Evolutionary conservation across 257 asterid genomes (phyloP).

Genomic region (Nicotiana tomentosiformis): DNA sequence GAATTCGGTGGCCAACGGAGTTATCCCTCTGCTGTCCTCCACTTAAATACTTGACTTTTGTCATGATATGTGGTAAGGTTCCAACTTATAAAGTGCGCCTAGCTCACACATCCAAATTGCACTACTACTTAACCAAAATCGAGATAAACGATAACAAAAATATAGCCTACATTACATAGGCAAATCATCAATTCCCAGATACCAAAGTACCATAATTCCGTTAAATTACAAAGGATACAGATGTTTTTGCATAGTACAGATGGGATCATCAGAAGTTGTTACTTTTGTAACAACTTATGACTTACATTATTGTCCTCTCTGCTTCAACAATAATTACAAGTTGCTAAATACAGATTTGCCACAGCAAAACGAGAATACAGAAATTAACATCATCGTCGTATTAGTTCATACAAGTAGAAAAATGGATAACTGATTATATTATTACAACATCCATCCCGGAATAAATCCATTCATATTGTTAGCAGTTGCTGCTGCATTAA

Average conservation of each 20-base stretch:
- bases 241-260: not conserved
- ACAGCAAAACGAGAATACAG: not conserved
- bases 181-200: not conserved
- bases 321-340: conserved; percentile 3
- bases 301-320: not conserved
- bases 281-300: not conserved
- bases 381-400: not conserved
- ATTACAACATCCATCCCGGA: conserved; percentile 22
- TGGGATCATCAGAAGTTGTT: not conserved
- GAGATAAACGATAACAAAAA: no score
- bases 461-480: conserved; percentile 21
- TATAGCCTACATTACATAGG: not conserved
- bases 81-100: no score
- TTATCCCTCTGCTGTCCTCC: no score
- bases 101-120: no score
- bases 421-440: not conserved
- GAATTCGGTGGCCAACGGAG: no score
- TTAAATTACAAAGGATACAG: not conserved
- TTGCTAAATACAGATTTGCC: not conserved
- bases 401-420: not conserved
- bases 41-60: no score
- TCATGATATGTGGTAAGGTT: no score
- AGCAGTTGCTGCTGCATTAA: not conserved
- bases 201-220: not conserved
- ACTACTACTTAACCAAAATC: no score